These are phyloP conservation scores for Neofusicoccum umdonicola DNA, from an alignment of 2,329 filamentous ascomycete species.

Conservation along the genomic window DNA sequence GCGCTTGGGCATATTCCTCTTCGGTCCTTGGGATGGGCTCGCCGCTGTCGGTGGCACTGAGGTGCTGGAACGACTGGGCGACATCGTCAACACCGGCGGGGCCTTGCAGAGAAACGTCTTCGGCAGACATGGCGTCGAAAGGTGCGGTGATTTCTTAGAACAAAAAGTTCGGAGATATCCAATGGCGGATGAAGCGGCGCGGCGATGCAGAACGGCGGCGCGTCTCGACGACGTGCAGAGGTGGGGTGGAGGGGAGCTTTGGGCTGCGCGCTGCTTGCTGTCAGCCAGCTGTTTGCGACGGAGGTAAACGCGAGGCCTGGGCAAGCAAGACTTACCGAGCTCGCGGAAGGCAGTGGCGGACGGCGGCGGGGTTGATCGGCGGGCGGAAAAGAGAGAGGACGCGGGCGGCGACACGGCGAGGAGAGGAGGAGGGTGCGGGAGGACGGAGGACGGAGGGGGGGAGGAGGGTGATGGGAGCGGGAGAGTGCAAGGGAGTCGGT, in stretches of 20 bases:
- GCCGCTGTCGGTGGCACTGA: slow-evolving; percentile 57
- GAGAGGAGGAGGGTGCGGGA: slow-evolving; percentile 4
- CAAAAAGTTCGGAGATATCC: slow-evolving; percentile 8
- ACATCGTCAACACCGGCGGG: slow-evolving; percentile 37
- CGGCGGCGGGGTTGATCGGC: slow-evolving; percentile 13
- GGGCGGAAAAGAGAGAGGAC: not conserved
- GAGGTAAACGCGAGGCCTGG: not conserved
- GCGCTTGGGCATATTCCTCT: slow-evolving; percentile 90
- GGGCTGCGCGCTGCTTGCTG: not conserved
- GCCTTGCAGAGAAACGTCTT: slow-evolving; percentile 33
- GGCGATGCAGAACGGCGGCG: slow-evolving; percentile 10
- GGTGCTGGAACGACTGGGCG: slow-evolving; percentile 42
- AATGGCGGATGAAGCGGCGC: slow-evolving; percentile 1
- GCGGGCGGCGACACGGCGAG: not conserved
- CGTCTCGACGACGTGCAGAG: not conserved
- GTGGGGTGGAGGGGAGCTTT: not conserved
- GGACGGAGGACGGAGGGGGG: not conserved
- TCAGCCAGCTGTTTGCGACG: slow-evolving; percentile 13
- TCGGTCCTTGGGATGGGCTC: slow-evolving; percentile 86
- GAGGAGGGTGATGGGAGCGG: not conserved
- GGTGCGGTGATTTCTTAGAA: slow-evolving; percentile 11
- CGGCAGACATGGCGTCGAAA: slow-evolving; percentile 40
- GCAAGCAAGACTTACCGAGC: slow-evolving; percentile 17
- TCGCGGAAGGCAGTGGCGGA: slow-evolving; percentile 15
- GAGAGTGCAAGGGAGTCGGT: not conserved